Percentiles rank a stretch among this genome's conserved stretches.
These are phyloP conservation scores for Sechiopsis laciniata DNA, from an alignment of 306 rosid species.

Conservation along the genomic window DNA sequence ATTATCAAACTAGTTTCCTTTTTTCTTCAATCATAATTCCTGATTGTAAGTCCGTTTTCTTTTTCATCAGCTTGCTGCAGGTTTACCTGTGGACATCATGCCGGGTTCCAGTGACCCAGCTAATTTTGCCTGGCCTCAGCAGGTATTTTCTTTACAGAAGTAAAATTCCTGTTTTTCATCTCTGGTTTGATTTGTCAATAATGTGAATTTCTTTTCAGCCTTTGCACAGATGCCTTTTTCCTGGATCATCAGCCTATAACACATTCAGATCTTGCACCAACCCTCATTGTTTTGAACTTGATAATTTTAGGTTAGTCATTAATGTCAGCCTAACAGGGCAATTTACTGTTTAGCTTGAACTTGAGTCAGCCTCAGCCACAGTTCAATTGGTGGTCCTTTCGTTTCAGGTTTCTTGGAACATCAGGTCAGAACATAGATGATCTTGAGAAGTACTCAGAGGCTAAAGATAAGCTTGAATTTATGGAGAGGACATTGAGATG, in stretches of 20 bases:
- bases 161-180: constrained; percentile 2
- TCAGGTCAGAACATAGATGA: constrained; percentile 89
- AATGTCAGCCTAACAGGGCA: background rate
- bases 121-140: constrained; percentile 82
- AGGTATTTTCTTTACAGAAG: constrained; percentile 40
- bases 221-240: constrained; percentile 80
- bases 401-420: constrained; percentile 82
- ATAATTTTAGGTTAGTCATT: constrained; percentile 52
- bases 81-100: constrained; percentile 87
- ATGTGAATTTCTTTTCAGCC: constrained; percentile 55
- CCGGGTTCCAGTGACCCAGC: constrained; percentile 90
- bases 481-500: constrained; percentile 89
- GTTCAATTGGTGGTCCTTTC: constrained; percentile 14
- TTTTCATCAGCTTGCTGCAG: constrained; percentile 59
- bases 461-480: constrained; percentile 71
- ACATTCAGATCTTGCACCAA: constrained; percentile 90
- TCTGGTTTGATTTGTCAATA: constrained; percentile 32
- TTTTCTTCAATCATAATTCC: constrained; percentile 9
- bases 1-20: constrained; percentile 17
- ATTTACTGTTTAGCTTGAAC: constrained; percentile 16
- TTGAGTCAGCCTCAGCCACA: background rate
- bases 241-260: constrained; percentile 80
- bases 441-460: constrained; percentile 79
- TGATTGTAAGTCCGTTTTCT: constrained; percentile 22
- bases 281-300: constrained; percentile 87